Percentiles rank a stretch among this genome's conserved stretches.
Conservation (phyloP, 306 rosid genomes). For the Prunus kanzakura region DNA sequence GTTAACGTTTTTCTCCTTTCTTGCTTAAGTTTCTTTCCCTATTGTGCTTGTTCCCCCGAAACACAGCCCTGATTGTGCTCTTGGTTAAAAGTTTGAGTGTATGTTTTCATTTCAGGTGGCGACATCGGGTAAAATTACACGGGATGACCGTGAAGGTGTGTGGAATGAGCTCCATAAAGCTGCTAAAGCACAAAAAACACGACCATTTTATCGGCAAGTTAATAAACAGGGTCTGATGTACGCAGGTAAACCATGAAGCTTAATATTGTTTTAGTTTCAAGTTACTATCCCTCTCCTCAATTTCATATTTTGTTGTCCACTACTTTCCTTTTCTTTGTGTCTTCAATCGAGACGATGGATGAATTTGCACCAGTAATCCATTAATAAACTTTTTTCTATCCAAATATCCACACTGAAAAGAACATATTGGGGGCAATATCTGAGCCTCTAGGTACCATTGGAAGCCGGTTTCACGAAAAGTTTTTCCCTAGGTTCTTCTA, state of each 20-base stretch:
- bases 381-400: background rate
- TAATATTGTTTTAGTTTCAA: background rate
- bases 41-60: background rate
- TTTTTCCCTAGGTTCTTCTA: background rate
- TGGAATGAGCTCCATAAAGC: conserved; percentile 82
- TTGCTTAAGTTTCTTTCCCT: conserved; percentile 7
- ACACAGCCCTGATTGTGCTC: conserved; percentile 8
- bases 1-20: conserved; percentile 33
- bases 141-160: conserved; percentile 59
- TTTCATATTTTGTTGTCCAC: background rate
- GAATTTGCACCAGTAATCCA: background rate
- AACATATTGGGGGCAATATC: background rate
- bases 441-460: too few species aligned
- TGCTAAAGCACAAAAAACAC: conserved; percentile 58
- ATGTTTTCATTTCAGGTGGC: conserved; percentile 57
- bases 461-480: too few species aligned
- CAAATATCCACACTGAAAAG: background rate
- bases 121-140: conserved; percentile 60
- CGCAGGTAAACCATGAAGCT: conserved; percentile 60
- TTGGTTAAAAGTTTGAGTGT: conserved; percentile 16
- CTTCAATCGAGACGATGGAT: background rate
- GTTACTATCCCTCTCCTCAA: background rate
- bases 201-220: conserved; percentile 80
- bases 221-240: conserved; percentile 75
- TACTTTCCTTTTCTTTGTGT: background rate